Conservation (phyloP, 2,329 filamentous ascomycete species). For the Nigrospora oryzae region DNA sequence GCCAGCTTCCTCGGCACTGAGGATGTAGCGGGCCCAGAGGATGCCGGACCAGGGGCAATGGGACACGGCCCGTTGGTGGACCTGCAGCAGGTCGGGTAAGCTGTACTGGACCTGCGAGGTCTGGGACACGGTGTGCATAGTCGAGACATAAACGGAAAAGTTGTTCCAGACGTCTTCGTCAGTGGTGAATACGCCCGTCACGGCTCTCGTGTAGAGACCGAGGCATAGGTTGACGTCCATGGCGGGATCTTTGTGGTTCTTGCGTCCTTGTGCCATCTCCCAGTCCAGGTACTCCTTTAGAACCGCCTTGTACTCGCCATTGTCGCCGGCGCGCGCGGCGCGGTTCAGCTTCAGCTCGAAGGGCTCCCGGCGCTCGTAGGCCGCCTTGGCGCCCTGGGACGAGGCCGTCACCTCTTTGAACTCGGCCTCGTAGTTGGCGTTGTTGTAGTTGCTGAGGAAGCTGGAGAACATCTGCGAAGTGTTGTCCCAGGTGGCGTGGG, state of each 20-base stretch:
- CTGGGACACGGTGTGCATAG: slow-evolving; percentile 32
- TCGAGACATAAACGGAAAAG: slow-evolving; percentile 67
- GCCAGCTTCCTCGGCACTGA: slow-evolving; percentile 73
- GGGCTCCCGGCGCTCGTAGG: slow-evolving; percentile 55
- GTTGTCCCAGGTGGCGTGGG: slow-evolving; percentile 66
- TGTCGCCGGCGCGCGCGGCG: slow-evolving; percentile 47
- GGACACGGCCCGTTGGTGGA: slow-evolving; percentile 72
- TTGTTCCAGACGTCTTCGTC: slow-evolving; percentile 77
- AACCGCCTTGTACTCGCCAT: slow-evolving; percentile 39
- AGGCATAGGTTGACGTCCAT: slow-evolving; percentile 43
- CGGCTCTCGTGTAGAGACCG: slow-evolving; percentile 71
- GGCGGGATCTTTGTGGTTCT: slow-evolving; percentile 37
- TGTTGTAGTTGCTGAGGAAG: slow-evolving; percentile 65
- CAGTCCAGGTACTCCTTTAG: slow-evolving; percentile 72
- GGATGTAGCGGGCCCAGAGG: slow-evolving; percentile 83
- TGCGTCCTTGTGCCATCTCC: slow-evolving; percentile 61
- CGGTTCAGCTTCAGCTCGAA: slow-evolving; percentile 59
- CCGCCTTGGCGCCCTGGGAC: slow-evolving; percentile 54
- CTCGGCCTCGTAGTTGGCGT: slow-evolving; percentile 60
- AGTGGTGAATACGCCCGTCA: slow-evolving; percentile 60
- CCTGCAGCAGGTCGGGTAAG: slow-evolving; percentile 50
- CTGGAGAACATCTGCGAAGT: slow-evolving; percentile 69
- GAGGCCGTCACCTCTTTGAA: slow-evolving; percentile 62
- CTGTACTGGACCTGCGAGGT: slow-evolving; percentile 19
- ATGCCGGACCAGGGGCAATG: slow-evolving; percentile 91